phyloP scores from a whole-genome alignment of 2,329 filamentous ascomycete genomes.

The Alternaria angustiovoidea region DNA sequence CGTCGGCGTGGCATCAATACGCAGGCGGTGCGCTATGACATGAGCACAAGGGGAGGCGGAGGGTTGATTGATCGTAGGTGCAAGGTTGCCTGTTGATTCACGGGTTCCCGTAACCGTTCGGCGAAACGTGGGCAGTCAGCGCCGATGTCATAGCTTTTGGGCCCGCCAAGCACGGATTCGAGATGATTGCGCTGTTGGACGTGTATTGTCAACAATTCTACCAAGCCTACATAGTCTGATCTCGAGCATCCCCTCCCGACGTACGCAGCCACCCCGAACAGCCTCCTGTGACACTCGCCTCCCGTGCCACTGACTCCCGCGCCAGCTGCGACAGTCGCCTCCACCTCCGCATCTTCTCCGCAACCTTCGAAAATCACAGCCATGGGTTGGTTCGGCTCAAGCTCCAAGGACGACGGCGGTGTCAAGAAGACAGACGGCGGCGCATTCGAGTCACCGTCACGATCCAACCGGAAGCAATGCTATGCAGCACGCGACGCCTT shows the following conservation, averaged over 20 bases:
- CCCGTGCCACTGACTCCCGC: conserved; percentile 8
- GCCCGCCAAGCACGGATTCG: conserved; percentile 31
- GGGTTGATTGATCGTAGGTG: conserved; percentile 10
- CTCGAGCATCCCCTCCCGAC: not conserved
- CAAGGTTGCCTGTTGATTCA: conserved; percentile 30
- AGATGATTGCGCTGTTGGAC: conserved; percentile 13
- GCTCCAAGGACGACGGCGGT: conserved; percentile 46
- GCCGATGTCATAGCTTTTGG: conserved; percentile 28
- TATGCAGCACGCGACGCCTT: conserved; percentile 90
- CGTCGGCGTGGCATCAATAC: conserved; percentile 63
- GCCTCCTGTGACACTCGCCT: too few species aligned
- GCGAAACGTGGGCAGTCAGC: conserved; percentile 23
- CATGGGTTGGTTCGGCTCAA: conserved; percentile 63
- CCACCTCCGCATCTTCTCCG: conserved; percentile 15
- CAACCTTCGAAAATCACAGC: conserved; percentile 27
- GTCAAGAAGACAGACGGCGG: conserved; percentile 58
- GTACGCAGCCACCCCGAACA: not conserved
- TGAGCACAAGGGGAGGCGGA: conserved; percentile 25
- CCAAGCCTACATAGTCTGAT: not conserved
- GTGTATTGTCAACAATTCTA: not conserved
- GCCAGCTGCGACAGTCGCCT: conserved; percentile 10
- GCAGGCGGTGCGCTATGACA: conserved; percentile 26
- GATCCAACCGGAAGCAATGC: conserved; percentile 81
- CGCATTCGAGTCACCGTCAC: conserved; percentile 79
- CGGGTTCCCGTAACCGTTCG: conserved; percentile 17